Conservation (phyloP, 1,139 yeast species). For the Sugiyamaella grinbergsii region DNA sequence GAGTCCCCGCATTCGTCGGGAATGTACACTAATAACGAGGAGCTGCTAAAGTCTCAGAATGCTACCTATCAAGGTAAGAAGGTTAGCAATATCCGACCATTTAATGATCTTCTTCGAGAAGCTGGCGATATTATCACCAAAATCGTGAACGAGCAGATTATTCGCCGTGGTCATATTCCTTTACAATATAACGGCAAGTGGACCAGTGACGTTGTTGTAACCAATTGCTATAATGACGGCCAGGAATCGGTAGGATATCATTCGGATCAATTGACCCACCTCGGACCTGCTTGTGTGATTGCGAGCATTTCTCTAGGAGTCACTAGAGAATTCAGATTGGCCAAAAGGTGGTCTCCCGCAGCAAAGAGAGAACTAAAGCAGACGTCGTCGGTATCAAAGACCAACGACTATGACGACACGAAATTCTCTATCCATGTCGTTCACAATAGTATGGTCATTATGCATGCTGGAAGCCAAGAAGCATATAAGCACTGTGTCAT, state of each 20-base stretch:
- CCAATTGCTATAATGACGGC: constrained; percentile 55
- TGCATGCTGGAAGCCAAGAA: constrained; percentile 81
- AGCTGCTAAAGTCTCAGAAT: constrained; percentile 32
- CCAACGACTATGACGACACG: constrained; percentile 30
- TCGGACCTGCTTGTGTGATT: constrained; percentile 69
- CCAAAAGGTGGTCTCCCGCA: constrained; percentile 34
- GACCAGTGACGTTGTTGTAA: constrained; percentile 56
- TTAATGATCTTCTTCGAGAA: constrained; percentile 46
- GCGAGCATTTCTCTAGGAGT: constrained; percentile 69
- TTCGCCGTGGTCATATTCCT: constrained; percentile 38
- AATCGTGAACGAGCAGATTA: constrained; percentile 47
- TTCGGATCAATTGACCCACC: constrained; percentile 66
- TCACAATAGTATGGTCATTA: constrained; percentile 63
- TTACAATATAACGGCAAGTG: constrained; percentile 48
- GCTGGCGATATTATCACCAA: constrained; percentile 50
- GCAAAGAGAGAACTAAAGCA: constrained; percentile 16
- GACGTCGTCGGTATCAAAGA: background rate
- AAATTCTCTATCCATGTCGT: constrained; percentile 59
- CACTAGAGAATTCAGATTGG: constrained; percentile 62
- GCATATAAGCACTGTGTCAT: constrained; percentile 62
- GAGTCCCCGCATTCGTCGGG: constrained; percentile 55
- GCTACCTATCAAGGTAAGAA: constrained; percentile 48
- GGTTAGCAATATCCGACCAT: constrained; percentile 37
- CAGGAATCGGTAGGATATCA: constrained; percentile 66
- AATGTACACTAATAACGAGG: constrained; percentile 44